Base-by-base conservation (phyloP, 768 basidiomycete species). In the Phanerochaete sordida region DNA sequence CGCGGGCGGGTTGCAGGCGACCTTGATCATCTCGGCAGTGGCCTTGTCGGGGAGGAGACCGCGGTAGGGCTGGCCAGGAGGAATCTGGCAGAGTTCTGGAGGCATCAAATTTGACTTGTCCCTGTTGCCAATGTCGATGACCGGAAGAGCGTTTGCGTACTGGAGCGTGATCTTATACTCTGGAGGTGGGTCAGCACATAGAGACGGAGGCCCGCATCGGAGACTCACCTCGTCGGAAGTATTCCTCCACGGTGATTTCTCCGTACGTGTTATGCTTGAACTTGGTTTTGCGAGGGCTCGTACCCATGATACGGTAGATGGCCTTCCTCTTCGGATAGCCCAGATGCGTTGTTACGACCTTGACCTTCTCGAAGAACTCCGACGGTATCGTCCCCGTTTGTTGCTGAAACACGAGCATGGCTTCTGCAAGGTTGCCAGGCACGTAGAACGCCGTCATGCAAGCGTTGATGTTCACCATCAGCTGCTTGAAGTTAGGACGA, bases 31-130 rank as follows among this genome's bases (percentile, higher is more conserved):
- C n/a, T 77, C 71, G 0, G 83, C 74, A 0, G 88, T 90, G 65
- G 88, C 85, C 8, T 66, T 75, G 21, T 83, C 83, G 58, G 72
- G 79, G 2, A 92, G 83, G 59, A 79, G 83, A 8, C 82, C 86
- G 23, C 79, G 78, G 75, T 82, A 89, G 0, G 85, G 75, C 62
- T 83, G 82, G 6, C 85, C 85, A 0, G 79, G 71, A 12, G 77
- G 69, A 52, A 93, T 88, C 24, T 81, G 73, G 74, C 90, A 92
- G 1, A 93, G 52, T 68, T 93, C 90, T 0, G 87, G 84, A 0
- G 90, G 90, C 1, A 91, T 71, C 64, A 70, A 82, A 47, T 70
- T 72, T 0, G 77, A 62, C 37, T 69, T 72, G 12, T 66, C 57
- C 19, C 37, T 56, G 45, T 63, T 54, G 65, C 82, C 65, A 61